Percentiles rank a stretch among this genome's conserved stretches.
Conservation (phyloP, 345 rosid species). For the Melaleuca alternifolia region DNA sequence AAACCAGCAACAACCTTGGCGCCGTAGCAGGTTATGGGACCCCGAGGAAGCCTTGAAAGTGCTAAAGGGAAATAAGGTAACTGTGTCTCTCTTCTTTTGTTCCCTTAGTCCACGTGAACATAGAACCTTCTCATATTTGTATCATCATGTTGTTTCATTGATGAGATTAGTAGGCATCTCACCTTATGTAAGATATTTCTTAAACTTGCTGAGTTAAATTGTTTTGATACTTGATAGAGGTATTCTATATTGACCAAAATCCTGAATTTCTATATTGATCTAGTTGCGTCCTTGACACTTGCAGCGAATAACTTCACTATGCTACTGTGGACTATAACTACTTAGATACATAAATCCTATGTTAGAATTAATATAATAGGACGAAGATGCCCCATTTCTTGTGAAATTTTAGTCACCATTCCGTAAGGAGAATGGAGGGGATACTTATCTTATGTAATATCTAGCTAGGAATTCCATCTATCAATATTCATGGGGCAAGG, state of each 20-base stretch:
- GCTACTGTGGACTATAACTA: not conserved
- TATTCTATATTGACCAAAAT: too few species aligned
- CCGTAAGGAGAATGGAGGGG: too few species aligned
- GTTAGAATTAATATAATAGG: too few species aligned
- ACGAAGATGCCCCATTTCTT: too few species aligned
- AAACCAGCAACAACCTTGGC: fast-evolving
- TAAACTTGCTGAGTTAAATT: not conserved
- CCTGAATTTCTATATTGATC: too few species aligned
- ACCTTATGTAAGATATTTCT: not conserved
- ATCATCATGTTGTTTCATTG: not conserved
- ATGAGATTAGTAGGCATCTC: not conserved
- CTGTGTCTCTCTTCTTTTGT: fast-evolving
- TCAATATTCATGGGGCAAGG: too few species aligned
- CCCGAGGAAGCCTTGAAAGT: fast-evolving
- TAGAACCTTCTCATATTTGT: not conserved
- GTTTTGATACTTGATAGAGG: too few species aligned
- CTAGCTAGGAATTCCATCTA: too few species aligned
- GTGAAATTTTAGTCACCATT: too few species aligned
- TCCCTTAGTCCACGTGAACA: not conserved
- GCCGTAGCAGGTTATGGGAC: not conserved
- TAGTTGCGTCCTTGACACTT: too few species aligned
- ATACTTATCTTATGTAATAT: too few species aligned
- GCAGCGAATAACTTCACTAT: too few species aligned
- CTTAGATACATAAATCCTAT: not conserved
- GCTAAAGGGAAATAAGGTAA: not conserved